phyloP scores from a whole-genome alignment of 148 eudicot species.

The Oxyria digyna region DNA sequence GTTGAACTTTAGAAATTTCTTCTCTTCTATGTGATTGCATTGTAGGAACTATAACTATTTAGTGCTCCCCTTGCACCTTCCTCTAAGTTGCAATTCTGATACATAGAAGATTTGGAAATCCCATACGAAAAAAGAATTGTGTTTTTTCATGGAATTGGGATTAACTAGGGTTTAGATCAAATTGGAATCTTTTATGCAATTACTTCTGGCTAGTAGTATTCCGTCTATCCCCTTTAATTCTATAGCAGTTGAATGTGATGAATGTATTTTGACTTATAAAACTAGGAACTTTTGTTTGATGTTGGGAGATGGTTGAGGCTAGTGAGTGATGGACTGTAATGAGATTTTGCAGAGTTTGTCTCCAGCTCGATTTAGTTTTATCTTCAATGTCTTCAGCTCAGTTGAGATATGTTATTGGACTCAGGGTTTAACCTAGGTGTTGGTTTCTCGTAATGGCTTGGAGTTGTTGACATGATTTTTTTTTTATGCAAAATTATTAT shows the following conservation, averaged over 20 bases:
- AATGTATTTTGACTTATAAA: not conserved
- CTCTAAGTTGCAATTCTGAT: too few species aligned
- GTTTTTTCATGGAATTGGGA: too few species aligned
- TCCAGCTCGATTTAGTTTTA: not conserved
- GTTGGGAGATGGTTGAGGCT: not conserved
- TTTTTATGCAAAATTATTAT: not conserved
- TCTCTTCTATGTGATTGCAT: not conserved
- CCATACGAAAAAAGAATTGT: not conserved
- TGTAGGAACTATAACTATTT: not conserved
- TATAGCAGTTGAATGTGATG: not conserved
- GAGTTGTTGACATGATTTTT: not conserved
- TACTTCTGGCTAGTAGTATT: not conserved
- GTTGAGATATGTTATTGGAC: not conserved
- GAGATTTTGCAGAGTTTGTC: not conserved
- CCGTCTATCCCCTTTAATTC: not conserved
- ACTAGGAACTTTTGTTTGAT: not conserved
- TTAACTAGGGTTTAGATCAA: not conserved
- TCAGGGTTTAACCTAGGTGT: not conserved
- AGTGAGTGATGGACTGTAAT: not conserved
- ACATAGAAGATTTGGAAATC: not conserved
- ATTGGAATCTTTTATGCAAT: not conserved
- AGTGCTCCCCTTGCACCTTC: not conserved
- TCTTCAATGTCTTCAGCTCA: not conserved
- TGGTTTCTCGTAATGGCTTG: not conserved
- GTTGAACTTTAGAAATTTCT: not conserved